These are phyloP conservation scores for Mycena rebaudengoi DNA, from an alignment of 768 basidiomycete genomes.

Conservation along the genomic window DNA sequence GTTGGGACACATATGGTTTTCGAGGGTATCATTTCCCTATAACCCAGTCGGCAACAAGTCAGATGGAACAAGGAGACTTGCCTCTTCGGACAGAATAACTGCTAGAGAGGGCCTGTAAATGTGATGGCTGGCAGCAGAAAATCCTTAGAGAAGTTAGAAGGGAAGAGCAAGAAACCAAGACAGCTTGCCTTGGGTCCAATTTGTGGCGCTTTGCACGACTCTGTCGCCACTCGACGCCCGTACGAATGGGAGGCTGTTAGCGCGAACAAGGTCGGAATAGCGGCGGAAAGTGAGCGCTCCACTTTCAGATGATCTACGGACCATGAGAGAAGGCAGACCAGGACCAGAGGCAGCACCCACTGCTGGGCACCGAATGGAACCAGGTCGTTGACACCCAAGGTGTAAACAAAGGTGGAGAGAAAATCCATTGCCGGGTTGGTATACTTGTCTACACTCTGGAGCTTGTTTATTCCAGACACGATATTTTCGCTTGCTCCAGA, in stretches of 20 bases:
- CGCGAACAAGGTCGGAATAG: conserved; percentile 48
- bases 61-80: conserved; percentile 36
- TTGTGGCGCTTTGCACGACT: conserved; percentile 71
- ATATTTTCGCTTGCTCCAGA: conserved; percentile 53
- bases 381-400: conserved; percentile 64
- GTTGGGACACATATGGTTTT: conserved; percentile 71
- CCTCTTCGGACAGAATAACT: conserved; percentile 66
- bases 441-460: conserved; percentile 56
- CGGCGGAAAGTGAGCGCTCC: conserved; percentile 52
- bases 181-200: conserved; percentile 80
- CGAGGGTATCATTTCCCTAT: conserved; percentile 72
- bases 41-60: too few species aligned
- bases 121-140: conserved; percentile 59
- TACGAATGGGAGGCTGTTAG: conserved; percentile 54
- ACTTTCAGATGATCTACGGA: conserved; percentile 41
- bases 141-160: conserved; percentile 51
- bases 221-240: conserved; percentile 60
- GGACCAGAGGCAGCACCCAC: conserved; percentile 48
- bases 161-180: background rate
- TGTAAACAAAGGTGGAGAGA: conserved; percentile 63
- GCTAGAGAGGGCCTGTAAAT: conserved; percentile 57
- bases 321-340: background rate
- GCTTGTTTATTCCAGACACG: conserved; percentile 56
- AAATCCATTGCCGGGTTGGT: conserved; percentile 62
- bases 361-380: conserved; percentile 74